Evolutionary conservation across 805 yeast species (phyloP), one percentile per base, ranked within the genome.

Genomic region (Clavispora phyllophila): DNA sequence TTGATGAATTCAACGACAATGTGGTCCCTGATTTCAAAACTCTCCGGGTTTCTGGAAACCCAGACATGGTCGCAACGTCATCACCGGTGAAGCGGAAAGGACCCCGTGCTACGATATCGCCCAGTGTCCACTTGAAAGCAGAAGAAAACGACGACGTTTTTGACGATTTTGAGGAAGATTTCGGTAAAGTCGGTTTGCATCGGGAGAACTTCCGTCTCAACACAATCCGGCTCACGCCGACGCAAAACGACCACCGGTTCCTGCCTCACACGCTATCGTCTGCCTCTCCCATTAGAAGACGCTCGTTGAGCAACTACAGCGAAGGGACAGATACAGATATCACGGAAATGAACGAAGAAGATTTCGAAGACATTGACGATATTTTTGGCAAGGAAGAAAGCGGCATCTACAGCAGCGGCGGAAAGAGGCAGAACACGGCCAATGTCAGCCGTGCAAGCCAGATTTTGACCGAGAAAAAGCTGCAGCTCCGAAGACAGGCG

Each of bases 271-370:
- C 54, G 4, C 29, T 41, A 3, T 48, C 50, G 9, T 39, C 48
- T 28, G 40, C 44, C 15, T 48, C 53, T 17, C 56, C 56, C 1
- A 33, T 47, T 7, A 44, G 55, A n/a, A 42, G 62, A 8, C 56
- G 54, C 29, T 54, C 66, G 1, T 46, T 66, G 33, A 58, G 66
- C 43, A 70, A 66, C 22, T 66, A 65, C 44, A 65, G 72, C 42
- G 73, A 68, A 42, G 65, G 56, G n/a, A 52, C 56, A 5, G 70
- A 65, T 25, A 69, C 73, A 0, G 72, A 67, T 39, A 58, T 60
- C 28, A 68, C 74, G 2, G 65, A 66, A 27, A 52, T 68, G 46
- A 57, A 65, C 40, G 73, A 65, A 22, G 68, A 65, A 2, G 73
- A 63, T 24, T 57, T 60, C 42, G 70, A 64, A 39, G 69, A 63